These are phyloP conservation scores for Blumeria graminis DNA, from an alignment of 2,329 filamentous ascomycete species.

Conservation along the genomic window DNA sequence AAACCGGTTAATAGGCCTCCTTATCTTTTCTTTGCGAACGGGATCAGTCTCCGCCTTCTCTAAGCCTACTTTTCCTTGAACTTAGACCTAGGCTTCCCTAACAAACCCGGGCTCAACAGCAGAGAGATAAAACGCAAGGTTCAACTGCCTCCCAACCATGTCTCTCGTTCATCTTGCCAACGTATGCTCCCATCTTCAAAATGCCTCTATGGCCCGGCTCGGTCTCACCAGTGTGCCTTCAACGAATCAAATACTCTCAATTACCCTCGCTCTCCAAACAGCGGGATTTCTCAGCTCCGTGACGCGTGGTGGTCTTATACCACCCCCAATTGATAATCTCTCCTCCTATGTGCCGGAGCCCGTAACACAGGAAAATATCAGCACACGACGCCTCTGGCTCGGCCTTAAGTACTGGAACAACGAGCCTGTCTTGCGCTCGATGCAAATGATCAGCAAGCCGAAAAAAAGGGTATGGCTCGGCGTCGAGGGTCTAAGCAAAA, in stretches of 20 bases:
- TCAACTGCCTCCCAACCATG: conserved; percentile 23
- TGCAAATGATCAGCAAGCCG: conserved; percentile 41
- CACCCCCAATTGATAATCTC: conserved; percentile 25
- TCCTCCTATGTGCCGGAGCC: conserved; percentile 24
- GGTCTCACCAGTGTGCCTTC: conserved; percentile 44
- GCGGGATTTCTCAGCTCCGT: conserved; percentile 45
- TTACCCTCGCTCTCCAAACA: conserved; percentile 40
- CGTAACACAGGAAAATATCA: conserved; percentile 33
- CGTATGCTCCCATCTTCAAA: conserved; percentile 51
- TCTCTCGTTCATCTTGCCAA: conserved; percentile 46
- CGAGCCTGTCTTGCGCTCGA: conserved; percentile 38
- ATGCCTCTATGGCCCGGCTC: conserved; percentile 44
- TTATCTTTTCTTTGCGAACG: too few species aligned
- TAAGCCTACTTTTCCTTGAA: too few species aligned
- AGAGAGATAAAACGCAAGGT: neutral
- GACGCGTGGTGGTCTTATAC: conserved; percentile 34
- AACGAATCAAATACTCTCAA: conserved; percentile 37
- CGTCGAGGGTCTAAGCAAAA: conserved; percentile 26
- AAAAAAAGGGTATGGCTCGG: conserved; percentile 41
- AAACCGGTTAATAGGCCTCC: too few species aligned
- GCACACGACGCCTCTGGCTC: conserved; percentile 40
- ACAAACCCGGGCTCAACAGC: too few species aligned
- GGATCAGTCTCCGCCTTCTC: too few species aligned
- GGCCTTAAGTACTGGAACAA: conserved; percentile 54
- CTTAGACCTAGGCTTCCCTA: too few species aligned